A percentile compares a stretch with the other conserved stretches of the same genome.
These are phyloP conservation scores for Seminavis robusta DNA, from an alignment of 108 stramenopile genomes.

Conservation along the genomic window DNA sequence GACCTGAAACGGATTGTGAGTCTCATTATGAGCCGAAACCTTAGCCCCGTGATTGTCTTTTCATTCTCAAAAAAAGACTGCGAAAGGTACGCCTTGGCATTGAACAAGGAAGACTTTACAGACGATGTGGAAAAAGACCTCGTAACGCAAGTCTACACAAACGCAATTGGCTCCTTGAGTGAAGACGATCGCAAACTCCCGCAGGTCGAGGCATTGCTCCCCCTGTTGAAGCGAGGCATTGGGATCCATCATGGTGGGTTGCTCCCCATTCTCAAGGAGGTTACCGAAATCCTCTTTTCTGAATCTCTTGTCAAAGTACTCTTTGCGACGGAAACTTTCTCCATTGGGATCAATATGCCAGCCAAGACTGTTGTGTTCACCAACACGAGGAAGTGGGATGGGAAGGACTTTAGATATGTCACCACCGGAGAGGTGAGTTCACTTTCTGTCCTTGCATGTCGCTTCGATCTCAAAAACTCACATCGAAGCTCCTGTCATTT, in stretches of 20 bases:
- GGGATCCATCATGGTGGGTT: slow-evolving; percentile 99
- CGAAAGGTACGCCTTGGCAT: slow-evolving; percentile 87
- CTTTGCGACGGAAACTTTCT: slow-evolving; percentile 99
- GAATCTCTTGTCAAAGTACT: slow-evolving; percentile 96
- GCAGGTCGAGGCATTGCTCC: slow-evolving; percentile 91
- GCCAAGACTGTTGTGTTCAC: slow-evolving; percentile 99
- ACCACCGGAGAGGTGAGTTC: slow-evolving; percentile 66
- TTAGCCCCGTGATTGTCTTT: slow-evolving; percentile 98
- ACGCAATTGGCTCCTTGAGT: slow-evolving; percentile 93
- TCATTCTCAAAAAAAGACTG: slow-evolving; percentile 98
- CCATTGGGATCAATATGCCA: slow-evolving; percentile 99
- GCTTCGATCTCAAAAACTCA: background rate
- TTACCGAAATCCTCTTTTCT: slow-evolving; percentile 98
- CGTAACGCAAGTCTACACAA: slow-evolving; percentile 91
- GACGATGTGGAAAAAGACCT: slow-evolving; percentile 96
- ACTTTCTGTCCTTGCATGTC: background rate
- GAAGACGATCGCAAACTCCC: slow-evolving; percentile 96
- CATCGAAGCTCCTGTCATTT: no score
- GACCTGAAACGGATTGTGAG: slow-evolving; percentile 95
- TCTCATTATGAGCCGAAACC: slow-evolving; percentile 89
- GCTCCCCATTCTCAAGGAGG: slow-evolving; percentile 98
- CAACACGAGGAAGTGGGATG: slow-evolving; percentile 96
- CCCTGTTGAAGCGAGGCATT: slow-evolving; percentile 95
- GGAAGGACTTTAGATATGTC: slow-evolving; percentile 87
- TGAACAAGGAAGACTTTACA: slow-evolving; percentile 92